Percentiles rank a stretch among this genome's conserved stretches.
phyloP scores from a whole-genome alignment of 805 yeast species.

The Diddensiella transvaalensis region DNA sequence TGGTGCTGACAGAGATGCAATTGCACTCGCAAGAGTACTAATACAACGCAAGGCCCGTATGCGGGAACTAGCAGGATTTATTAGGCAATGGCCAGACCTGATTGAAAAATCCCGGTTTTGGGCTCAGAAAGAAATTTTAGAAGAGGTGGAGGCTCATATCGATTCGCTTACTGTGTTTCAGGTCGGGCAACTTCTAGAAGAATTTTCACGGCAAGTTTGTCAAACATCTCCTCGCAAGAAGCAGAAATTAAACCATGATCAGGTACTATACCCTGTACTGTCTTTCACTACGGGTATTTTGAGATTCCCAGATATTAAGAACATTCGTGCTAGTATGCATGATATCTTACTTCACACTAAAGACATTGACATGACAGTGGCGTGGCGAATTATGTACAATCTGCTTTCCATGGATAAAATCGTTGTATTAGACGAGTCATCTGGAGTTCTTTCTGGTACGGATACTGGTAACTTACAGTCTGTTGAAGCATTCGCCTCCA shows the following conservation, averaged over 20 bases:
- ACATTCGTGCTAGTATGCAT: not conserved
- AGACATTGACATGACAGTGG: not conserved
- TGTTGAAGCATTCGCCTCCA: slow-evolving; percentile 6
- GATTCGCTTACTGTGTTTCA: slow-evolving; percentile 9
- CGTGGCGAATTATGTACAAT: not conserved
- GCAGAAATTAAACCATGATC: not conserved
- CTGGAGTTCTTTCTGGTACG: not conserved
- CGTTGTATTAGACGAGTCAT: not conserved
- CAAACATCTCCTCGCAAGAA: not conserved
- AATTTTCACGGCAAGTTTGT: not conserved
- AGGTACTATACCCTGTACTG: not conserved
- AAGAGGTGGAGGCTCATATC: slow-evolving; percentile 12
- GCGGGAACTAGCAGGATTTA: slow-evolving; percentile 8
- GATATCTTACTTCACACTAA: not conserved
- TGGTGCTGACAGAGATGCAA: not conserved
- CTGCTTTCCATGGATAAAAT: slow-evolving; percentile 12
- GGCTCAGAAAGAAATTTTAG: slow-evolving; percentile 4
- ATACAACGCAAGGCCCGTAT: slow-evolving; percentile 1
- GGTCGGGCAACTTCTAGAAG: slow-evolving; percentile 9
- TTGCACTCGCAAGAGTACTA: slow-evolving; percentile 1
- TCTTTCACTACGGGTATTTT: not conserved
- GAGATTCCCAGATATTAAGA: not conserved
- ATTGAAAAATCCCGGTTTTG: not conserved
- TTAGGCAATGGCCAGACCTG: slow-evolving; percentile 5
- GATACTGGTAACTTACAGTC: not conserved